Conservation (phyloP, 2,329 filamentous ascomycete genomes). For the Cladosporium sp. region DNA sequence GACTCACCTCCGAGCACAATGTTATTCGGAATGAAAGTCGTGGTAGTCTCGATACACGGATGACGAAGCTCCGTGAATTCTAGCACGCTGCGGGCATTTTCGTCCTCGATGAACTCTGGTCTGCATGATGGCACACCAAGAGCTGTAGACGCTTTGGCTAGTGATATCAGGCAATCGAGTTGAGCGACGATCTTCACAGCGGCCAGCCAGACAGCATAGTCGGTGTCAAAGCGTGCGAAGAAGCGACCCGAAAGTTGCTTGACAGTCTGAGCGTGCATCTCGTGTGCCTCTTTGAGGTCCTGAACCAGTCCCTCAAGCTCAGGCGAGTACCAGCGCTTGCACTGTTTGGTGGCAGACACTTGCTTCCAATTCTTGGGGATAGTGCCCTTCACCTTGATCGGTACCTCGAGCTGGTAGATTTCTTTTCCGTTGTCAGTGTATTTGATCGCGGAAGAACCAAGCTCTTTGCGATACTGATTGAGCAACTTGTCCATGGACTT, state of each 20-base stretch:
- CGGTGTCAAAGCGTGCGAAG: constrained; percentile 82
- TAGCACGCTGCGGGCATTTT: constrained; percentile 71
- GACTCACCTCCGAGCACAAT: constrained; percentile 78
- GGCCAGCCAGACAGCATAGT: constrained; percentile 82
- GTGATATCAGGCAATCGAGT: constrained; percentile 89
- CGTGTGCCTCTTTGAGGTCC: constrained; percentile 87
- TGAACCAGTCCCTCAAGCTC: constrained; percentile 82
- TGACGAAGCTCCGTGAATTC: constrained; percentile 92
- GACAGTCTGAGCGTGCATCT: constrained; percentile 87
- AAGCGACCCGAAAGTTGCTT: constrained; percentile 83
- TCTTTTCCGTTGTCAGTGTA: constrained; percentile 85
- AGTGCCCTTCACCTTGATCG: constrained; percentile 71
- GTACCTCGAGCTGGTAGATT: constrained; percentile 92
- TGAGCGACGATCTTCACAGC: constrained; percentile 90
- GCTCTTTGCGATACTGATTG: constrained; percentile 68
- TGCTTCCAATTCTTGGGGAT: constrained; percentile 88
- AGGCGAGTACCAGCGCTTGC: constrained; percentile 92
- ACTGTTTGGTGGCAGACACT: constrained; percentile 88
- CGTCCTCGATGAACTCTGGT: constrained; percentile 80
- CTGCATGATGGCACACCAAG: constrained; percentile 86
- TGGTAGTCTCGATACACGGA: constrained; percentile 86
- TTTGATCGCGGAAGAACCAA: constrained; percentile 67
- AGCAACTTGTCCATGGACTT: constrained; percentile 71
- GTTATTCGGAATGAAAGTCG: constrained; percentile 96
- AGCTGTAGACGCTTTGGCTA: constrained; percentile 83